phyloP scores from a whole-genome alignment of 306 rosid genomes.

The Trifolium dubium region DNA sequence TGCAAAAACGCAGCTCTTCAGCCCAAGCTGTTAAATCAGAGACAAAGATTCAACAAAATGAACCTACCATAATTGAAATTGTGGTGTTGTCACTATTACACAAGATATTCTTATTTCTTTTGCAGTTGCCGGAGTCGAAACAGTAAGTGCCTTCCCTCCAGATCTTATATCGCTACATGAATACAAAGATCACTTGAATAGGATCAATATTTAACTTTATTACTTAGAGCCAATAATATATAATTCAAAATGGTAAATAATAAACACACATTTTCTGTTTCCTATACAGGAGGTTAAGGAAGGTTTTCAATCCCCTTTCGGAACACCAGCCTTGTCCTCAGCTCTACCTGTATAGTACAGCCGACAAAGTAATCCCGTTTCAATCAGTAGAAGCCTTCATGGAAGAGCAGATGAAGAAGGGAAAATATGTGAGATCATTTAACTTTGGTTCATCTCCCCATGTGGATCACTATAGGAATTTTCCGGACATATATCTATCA shows the following conservation, averaged over 20 bases:
- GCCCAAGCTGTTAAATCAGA: constrained; percentile 42
- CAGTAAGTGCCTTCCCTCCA: constrained; percentile 49
- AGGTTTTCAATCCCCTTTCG: constrained; percentile 53
- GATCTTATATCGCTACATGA: constrained; percentile 15
- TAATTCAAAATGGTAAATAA: constrained; percentile 1
- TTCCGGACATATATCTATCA: constrained; percentile 65
- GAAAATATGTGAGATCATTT: constrained; percentile 61
- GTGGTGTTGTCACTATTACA: constrained; percentile 58
- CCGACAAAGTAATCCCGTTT: constrained; percentile 77
- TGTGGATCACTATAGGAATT: constrained; percentile 84
- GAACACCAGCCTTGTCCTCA: constrained; percentile 76
- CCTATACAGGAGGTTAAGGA: constrained; percentile 71
- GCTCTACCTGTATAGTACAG: constrained; percentile 89
- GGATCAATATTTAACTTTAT: constrained; percentile 5
- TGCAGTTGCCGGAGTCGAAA: constrained; percentile 68
- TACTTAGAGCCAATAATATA: neutral
- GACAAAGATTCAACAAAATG: constrained; percentile 50
- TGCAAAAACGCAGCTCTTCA: constrained; percentile 67
- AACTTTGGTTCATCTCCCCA: constrained; percentile 82
- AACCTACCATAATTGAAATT: constrained; percentile 55
- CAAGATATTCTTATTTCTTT: constrained; percentile 63
- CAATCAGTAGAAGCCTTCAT: constrained; percentile 69
- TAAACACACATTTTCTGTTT: constrained; percentile 12
- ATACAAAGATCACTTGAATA: neutral
- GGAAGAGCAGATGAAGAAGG: constrained; percentile 67